Percentiles rank a stretch among this genome's conserved stretches.
These are phyloP conservation scores for Leccinum ochraceum DNA, from an alignment of 768 basidiomycete species.

Conservation along the genomic window DNA sequence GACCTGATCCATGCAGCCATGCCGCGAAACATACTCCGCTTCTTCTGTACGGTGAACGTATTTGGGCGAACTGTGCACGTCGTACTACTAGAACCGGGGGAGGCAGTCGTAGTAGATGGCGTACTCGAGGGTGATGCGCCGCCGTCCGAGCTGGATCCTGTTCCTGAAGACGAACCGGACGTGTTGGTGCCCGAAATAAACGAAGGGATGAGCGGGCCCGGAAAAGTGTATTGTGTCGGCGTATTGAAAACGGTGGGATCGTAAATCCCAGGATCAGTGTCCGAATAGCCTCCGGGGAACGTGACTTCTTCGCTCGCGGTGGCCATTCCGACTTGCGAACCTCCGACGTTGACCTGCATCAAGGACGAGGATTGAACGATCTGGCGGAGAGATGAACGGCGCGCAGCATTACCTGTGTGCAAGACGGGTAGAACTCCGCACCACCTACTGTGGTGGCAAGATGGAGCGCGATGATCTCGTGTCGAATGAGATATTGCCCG, in stretches of 20 bases:
- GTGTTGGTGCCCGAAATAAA: slow-evolving; percentile 33
- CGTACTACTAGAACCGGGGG: slow-evolving; percentile 3
- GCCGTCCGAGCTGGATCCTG: neutral
- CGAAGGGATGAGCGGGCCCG: slow-evolving; percentile 51
- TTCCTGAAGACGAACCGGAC: slow-evolving; percentile 12
- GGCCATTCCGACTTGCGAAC: slow-evolving; percentile 53
- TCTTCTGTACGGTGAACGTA: slow-evolving; percentile 18
- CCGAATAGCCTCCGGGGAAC: slow-evolving; percentile 73
- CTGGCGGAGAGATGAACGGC: slow-evolving; percentile 4
- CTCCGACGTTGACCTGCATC: slow-evolving; percentile 51
- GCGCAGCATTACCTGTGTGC: slow-evolving; percentile 42
- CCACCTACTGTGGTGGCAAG: slow-evolving; percentile 55
- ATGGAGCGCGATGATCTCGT: slow-evolving; percentile 81
- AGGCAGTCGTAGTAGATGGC: slow-evolving; percentile 2
- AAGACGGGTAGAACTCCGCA: slow-evolving; percentile 82
- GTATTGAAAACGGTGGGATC: slow-evolving; percentile 42
- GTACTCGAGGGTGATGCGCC: slow-evolving; percentile 1
- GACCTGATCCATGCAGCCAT: slow-evolving; percentile 27
- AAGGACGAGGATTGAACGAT: neutral
- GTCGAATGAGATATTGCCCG: slow-evolving; percentile 75
- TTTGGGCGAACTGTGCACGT: slow-evolving; percentile 25
- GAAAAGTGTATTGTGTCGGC: slow-evolving; percentile 45
- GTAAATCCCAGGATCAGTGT: slow-evolving; percentile 71
- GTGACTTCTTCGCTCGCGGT: slow-evolving; percentile 51
- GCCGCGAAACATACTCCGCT: slow-evolving; percentile 14